Evolutionary conservation across 2,329 filamentous ascomycete genomes (phyloP).

Genomic region (Pleomassaria siparia): DNA sequence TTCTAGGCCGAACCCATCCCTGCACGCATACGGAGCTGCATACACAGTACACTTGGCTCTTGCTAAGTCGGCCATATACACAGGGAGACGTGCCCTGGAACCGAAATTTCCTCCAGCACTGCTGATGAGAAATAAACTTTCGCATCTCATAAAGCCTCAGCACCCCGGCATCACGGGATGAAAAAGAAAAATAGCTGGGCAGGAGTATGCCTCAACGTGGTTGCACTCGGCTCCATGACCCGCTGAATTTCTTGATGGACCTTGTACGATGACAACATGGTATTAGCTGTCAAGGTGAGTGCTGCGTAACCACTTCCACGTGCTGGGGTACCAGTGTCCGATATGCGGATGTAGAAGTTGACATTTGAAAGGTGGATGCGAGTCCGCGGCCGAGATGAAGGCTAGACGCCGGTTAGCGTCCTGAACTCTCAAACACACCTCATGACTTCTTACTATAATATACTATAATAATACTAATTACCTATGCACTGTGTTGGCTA

Average conservation of each 20-base stretch:
- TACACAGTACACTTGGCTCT: constrained; percentile 3
- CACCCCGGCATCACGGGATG: constrained; percentile 19
- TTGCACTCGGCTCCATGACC: constrained; percentile 2
- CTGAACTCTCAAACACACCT: constrained; percentile 20
- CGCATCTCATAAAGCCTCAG: constrained; percentile 25
- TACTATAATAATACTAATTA: too few relatives aligned
- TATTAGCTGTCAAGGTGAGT: constrained; percentile 25
- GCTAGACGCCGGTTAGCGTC: constrained; percentile 20
- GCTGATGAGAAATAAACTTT: constrained; percentile 31
- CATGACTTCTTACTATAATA: too few relatives aligned
- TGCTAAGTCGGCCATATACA: constrained; percentile 2
- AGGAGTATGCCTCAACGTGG: constrained; percentile 20
- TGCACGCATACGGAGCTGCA: background rate
- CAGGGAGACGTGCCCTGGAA: background rate
- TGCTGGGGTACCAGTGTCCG: constrained; percentile 11
- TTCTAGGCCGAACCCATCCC: constrained; percentile 1
- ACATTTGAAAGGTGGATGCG: constrained; percentile 23
- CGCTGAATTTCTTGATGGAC: constrained; percentile 25
- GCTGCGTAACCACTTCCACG: constrained; percentile 30
- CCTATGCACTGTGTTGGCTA: too few relatives aligned
- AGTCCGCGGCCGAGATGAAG: constrained; percentile 36
- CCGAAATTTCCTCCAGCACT: constrained; percentile 11
- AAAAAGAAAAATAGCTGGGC: constrained; percentile 12
- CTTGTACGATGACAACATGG: constrained; percentile 25
- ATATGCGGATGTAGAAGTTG: constrained; percentile 18